Evolutionary conservation across 164 flowering plant species (phyloP).

Genomic region (Tetrastigma voinierianum): DNA sequence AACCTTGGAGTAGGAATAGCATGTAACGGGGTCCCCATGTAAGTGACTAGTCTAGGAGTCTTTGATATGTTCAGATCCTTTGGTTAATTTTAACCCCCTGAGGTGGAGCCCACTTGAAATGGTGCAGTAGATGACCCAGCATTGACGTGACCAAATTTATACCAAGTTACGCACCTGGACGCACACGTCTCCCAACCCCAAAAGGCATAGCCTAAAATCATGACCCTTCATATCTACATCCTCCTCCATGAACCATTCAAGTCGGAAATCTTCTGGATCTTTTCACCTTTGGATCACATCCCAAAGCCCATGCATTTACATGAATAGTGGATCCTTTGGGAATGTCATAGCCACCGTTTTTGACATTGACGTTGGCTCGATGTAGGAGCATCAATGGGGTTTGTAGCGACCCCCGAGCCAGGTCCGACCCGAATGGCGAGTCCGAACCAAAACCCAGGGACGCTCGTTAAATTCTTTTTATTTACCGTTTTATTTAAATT

Average conservation of each 20-base stretch:
- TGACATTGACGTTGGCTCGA: conserved; percentile 32
- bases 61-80: conserved; percentile 41
- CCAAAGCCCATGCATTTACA: conserved; percentile 49
- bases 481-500: too few relatives aligned
- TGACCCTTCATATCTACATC: too few relatives aligned
- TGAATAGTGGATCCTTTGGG: conserved; percentile 43
- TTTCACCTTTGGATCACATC: conserved; percentile 42
- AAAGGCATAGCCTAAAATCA: conserved; percentile 41
- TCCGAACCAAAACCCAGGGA: too few relatives aligned
- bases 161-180: conserved; percentile 50
- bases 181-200: conserved; percentile 44
- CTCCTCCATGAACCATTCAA: conserved; percentile 42
- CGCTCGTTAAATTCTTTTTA: too few relatives aligned
- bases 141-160: conserved; percentile 39
- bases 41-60: conserved; percentile 42
- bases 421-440: too few relatives aligned
- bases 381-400: conserved; percentile 48
- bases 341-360: conserved; percentile 42
- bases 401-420: too few relatives aligned
- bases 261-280: conserved; percentile 37
- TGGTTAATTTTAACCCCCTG: conserved; percentile 26
- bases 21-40: too few relatives aligned
- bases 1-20: conserved; percentile 36
- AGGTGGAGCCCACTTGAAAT: conserved; percentile 31
- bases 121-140: conserved; percentile 42